Conservation (phyloP, 2,329 filamentous ascomycete species). For the Myriosclerotinia curreyana region DNA sequence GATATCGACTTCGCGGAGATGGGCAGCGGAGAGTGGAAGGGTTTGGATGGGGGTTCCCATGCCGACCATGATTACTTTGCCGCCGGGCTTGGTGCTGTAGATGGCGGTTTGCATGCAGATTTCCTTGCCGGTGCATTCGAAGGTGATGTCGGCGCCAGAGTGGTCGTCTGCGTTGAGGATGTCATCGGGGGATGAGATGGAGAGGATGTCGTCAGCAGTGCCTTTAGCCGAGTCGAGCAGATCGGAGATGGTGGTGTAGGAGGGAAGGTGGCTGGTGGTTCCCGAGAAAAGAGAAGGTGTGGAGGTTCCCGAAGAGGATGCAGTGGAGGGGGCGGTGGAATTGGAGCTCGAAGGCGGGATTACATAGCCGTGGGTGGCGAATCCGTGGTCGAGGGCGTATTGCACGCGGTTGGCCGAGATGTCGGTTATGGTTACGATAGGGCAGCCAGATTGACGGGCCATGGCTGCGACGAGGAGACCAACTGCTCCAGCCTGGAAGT, state of each 20-base stretch:
- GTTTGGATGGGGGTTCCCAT: slow-evolving; percentile 78
- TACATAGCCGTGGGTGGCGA: slow-evolving; percentile 58
- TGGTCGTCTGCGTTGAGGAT: slow-evolving; percentile 43
- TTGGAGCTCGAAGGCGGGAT: slow-evolving; percentile 49
- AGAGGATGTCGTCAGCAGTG: slow-evolving; percentile 50
- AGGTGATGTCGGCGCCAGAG: slow-evolving; percentile 63
- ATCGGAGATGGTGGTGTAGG: slow-evolving; percentile 43
- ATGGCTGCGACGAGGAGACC: slow-evolving; percentile 62
- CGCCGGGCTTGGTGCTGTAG: slow-evolving; percentile 67
- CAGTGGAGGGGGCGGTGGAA: slow-evolving; percentile 45
- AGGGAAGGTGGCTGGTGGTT: slow-evolving; percentile 42
- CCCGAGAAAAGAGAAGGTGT: neutral
- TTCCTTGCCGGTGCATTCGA: slow-evolving; percentile 76
- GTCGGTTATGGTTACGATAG: slow-evolving; percentile 58
- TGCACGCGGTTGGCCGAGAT: slow-evolving; percentile 57
- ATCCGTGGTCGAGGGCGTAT: slow-evolving; percentile 57
- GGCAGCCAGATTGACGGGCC: slow-evolving; percentile 58
- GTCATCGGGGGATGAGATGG: slow-evolving; percentile 35
- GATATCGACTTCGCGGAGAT: slow-evolving; percentile 72
- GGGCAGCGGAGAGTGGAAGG: slow-evolving; percentile 67
- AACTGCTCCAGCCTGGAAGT: slow-evolving; percentile 50
- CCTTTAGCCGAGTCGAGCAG: slow-evolving; percentile 52
- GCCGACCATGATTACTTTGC: slow-evolving; percentile 71
- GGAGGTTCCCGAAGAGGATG: slow-evolving; percentile 1
- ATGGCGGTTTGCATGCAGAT: slow-evolving; percentile 72